A percentile compares a stretch with the other conserved stretches of the same genome.
phyloP scores from a whole-genome alignment of 176 grass and related monocot species.

The Elaeis guineensis region DNA sequence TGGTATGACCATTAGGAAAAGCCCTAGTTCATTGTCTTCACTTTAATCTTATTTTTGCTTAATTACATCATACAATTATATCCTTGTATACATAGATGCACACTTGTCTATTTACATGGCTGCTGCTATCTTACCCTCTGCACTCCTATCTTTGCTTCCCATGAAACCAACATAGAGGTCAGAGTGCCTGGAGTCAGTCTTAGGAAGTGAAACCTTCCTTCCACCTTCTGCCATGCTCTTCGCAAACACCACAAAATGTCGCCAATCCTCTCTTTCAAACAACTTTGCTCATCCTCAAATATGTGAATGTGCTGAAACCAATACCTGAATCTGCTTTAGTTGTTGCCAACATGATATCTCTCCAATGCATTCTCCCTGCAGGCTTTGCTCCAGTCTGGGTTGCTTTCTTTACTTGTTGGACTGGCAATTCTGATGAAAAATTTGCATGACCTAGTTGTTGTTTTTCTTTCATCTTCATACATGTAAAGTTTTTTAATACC shows the following conservation, averaged over 20 bases:
- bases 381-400: constrained; percentile 34
- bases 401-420: constrained; percentile 54
- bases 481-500: constrained; percentile 93
- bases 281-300: constrained; percentile 74
- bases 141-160: constrained; percentile 22
- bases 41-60: too few relatives aligned
- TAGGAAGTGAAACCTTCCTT: constrained; percentile 29
- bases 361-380: constrained; percentile 90
- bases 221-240: constrained; percentile 55
- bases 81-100: too few relatives aligned
- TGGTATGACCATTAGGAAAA: too few relatives aligned
- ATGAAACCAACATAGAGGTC: constrained; percentile 82
- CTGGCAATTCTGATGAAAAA: constrained; percentile 60
- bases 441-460: constrained; percentile 61
- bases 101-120: too few relatives aligned
- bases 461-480: constrained; percentile 96
- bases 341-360: constrained; percentile 60
- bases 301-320: constrained; percentile 64
- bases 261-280: constrained; percentile 74
- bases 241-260: constrained; percentile 72
- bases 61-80: too few relatives aligned
- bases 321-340: constrained; percentile 17
- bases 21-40: too few relatives aligned
- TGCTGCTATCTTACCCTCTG: not conserved
- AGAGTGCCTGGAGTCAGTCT: constrained; percentile 54